Base-by-base conservation (phyloP, 805 yeast genomes). In the Blastobotrys peoriensis region DNA sequence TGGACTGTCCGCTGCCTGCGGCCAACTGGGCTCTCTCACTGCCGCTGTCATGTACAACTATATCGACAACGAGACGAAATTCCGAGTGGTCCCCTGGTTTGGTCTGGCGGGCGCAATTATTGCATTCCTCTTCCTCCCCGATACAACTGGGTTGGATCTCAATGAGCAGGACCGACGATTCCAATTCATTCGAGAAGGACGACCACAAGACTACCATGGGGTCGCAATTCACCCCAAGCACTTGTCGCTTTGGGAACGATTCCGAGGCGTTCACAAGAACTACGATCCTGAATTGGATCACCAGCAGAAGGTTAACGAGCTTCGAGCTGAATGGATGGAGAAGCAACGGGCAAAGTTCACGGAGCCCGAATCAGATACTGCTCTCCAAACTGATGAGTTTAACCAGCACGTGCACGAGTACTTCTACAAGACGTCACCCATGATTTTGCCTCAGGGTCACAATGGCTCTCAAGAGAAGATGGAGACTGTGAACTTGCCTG, bases 1-100 rank as follows among this genome's bases (percentile, higher is more conserved):
- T 58, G 83, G 83, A 61, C 57, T 77, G 45, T 73, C 79, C 47
- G 81, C 82, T 48, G 83, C 82, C 36, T 51, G 67, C 47, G 83
- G 83, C 67, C 76, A 77, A 66, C 68, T 73, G 50, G 82, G 82
- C 60, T 80, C 81, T 40, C 71, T 77, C 50, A 67, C 75, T 59
- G 81, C 81, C 16, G 50, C 58, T 4, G 49, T 61, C 27, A 55
- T 60, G 27, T 61, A 56, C 57, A 61, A 60, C 54, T 61, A 61
- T 55, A 61, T 61, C 39, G 50, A 41, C 30, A 51, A 41, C 23
- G 61, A 59, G 51, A 50, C 54, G 38, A 57, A 55, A 52, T 61
- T 60, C 58, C 51, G 55, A 53, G 50, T 61, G 41, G 65, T 59
- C 18, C 64, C 64, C 10, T 61, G 65, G 65, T 59, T 58, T 44